Conservation (phyloP, 371 early-diverging fungal genomes). For the Thermomucor indicae-seudaticae region DNA sequence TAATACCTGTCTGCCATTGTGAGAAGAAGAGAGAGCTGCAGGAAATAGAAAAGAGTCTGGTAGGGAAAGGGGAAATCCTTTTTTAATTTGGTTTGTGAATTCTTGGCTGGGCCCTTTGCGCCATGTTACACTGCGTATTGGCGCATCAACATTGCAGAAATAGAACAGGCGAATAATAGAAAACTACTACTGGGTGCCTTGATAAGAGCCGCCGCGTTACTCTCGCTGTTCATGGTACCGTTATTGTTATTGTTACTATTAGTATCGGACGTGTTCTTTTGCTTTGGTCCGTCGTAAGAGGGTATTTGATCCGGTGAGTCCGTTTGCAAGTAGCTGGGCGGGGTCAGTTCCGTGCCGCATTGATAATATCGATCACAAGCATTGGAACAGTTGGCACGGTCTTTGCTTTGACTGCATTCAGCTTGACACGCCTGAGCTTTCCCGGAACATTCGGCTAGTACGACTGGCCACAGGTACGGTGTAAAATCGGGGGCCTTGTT, state of each 20-base stretch:
- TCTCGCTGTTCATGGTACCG: not conserved
- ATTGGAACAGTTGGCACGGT: not conserved
- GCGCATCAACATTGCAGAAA: not conserved
- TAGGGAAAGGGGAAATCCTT: not conserved
- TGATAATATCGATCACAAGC: slow-evolving; percentile 5
- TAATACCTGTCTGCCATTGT: not conserved
- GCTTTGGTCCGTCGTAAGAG: slow-evolving; percentile 3
- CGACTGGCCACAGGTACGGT: slow-evolving; percentile 25
- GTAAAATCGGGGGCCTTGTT: slow-evolving; percentile 21
- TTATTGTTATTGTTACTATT: not conserved
- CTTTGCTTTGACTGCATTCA: slow-evolving; percentile 6
- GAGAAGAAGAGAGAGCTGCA: not conserved
- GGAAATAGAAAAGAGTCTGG: not conserved
- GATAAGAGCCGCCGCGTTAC: not conserved
- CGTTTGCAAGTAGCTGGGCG: slow-evolving; percentile 6
- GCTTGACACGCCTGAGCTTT: slow-evolving; percentile 11
- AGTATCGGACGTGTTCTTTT: not conserved
- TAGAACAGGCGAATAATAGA: not conserved
- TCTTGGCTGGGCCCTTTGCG: not conserved
- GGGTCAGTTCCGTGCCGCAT: slow-evolving; percentile 1
- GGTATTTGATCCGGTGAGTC: not conserved
- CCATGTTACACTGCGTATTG: not conserved
- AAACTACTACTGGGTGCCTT: not conserved
- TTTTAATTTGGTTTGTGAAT: not conserved
- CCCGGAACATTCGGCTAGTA: slow-evolving; percentile 25